Evolutionary conservation across 1,284 basidiomycete species (phyloP), one percentile per base, ranked within the genome.

Genomic region (Leccinum pachyderme): DNA sequence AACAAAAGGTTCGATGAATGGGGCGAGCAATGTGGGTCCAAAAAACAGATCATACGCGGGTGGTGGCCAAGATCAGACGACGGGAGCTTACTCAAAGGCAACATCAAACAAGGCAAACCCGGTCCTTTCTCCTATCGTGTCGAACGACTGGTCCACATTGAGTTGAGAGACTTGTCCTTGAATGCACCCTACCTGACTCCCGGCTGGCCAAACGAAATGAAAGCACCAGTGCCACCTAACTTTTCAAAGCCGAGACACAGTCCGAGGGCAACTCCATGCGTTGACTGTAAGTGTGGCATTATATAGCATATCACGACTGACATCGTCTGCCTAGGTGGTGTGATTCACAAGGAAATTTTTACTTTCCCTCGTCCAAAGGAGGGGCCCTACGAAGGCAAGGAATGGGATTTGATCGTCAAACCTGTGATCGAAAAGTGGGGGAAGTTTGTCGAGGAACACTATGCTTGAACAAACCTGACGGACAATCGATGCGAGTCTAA

Each of bases 371-470:
- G 82, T 33, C 76, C 81, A 45, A 68, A 65, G 41, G 71, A 67
- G 15, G 86, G 86, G 0, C 66, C 55, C 31, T 78, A 81, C 61
- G 76, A 80, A 58, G 82, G 81, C 4, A 81, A 75, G 59, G 89
- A 91, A 71, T 91, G 86, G 84, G 86, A 91, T 51, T 57, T 70
- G 15, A 75, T 92, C 31, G 86, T 92, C 35, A 82, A 81, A 62
- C 86, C 86, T 45, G 81, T 91, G 8, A 81, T 92, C 51, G 81
- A 87, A 65, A 83, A 81, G 56, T 92, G 89, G 89, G 89, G 85
- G 4, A 72, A 59, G 22, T 91, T 89, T 56, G 60, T 73, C 46
- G 55, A 60, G 48, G 63, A 71, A 55, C 59, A 65, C 51, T 72
- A 69, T 5, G 11, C 56, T 22, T 66, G 62, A 71, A 71, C 35